These are phyloP conservation scores for Magnaporthiopsis poae DNA, from an alignment of 2,329 filamentous ascomycete species.

Conservation along the genomic window DNA sequence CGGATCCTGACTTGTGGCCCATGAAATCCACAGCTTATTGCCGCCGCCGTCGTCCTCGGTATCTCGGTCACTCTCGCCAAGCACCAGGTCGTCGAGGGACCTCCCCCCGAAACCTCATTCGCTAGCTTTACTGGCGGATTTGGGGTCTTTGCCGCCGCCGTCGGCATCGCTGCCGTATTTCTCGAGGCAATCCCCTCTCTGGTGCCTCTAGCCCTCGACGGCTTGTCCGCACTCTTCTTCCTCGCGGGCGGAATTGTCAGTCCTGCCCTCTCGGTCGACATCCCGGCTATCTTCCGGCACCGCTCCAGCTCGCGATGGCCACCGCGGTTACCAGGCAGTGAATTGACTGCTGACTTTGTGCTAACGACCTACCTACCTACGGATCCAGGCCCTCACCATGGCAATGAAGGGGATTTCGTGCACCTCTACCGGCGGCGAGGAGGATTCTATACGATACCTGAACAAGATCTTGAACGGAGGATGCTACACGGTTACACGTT, in stretches of 20 bases:
- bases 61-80: constrained; percentile 24
- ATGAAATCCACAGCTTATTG: constrained; percentile 18
- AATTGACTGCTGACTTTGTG: neutral
- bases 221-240: constrained; percentile 21
- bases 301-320: neutral
- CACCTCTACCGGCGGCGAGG: constrained; percentile 11
- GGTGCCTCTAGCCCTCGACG: constrained; percentile 19
- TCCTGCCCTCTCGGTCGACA: neutral
- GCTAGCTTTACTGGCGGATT: constrained; percentile 24
- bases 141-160: constrained; percentile 20
- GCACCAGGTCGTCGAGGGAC: constrained; percentile 18
- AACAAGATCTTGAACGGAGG: constrained; percentile 24
- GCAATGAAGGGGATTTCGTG: constrained; percentile 22
- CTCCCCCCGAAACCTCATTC: constrained; percentile 23
- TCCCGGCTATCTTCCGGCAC: neutral
- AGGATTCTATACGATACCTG: constrained; percentile 4
- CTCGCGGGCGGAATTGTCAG: constrained; percentile 23
- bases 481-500: constrained; percentile 9
- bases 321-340: neutral
- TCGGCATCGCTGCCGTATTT: constrained; percentile 20
- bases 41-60: constrained; percentile 22
- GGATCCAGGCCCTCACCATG: constrained; percentile 18
- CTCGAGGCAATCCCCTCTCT: constrained; percentile 21
- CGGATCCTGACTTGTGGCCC: neutral
- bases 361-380: neutral